A percentile compares a stretch with the other conserved stretches of the same genome.
These are phyloP conservation scores for Leccinum griseonigrum DNA, from an alignment of 1,284 basidiomycete species.

Conservation along the genomic window DNA sequence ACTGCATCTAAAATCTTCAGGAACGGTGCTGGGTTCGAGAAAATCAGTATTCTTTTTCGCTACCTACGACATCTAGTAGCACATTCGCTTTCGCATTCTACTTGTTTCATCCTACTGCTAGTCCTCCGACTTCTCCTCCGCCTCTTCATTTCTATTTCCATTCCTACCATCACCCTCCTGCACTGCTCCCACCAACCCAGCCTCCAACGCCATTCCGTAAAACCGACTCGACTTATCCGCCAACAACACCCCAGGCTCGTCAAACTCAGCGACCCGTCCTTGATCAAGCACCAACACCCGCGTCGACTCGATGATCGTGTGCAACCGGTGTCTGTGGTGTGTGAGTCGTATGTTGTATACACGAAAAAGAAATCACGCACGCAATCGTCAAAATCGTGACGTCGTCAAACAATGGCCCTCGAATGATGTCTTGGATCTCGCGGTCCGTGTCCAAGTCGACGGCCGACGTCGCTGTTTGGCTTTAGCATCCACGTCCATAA, in stretches of 20 bases:
- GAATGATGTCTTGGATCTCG: slow-evolving; percentile 80
- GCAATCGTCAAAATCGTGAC: slow-evolving; percentile 86
- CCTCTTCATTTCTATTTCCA: neutral
- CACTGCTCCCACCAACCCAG: slow-evolving; percentile 18
- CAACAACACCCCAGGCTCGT: slow-evolving; percentile 24
- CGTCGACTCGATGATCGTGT: slow-evolving; percentile 88
- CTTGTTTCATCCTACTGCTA: no score
- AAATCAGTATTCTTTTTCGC: no score
- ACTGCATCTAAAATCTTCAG: no score
- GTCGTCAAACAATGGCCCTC: slow-evolving; percentile 62
- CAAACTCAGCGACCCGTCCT: slow-evolving; percentile 50
- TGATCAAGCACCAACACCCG: slow-evolving; percentile 82
- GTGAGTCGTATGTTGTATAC: neutral
- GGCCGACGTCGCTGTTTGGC: slow-evolving; percentile 62
- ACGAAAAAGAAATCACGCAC: slow-evolving; percentile 35
- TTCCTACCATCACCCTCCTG: neutral
- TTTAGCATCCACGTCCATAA: neutral
- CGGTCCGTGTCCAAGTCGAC: slow-evolving; percentile 91
- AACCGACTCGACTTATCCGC: slow-evolving; percentile 23
- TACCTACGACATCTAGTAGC: no score
- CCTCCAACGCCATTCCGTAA: slow-evolving; percentile 31
- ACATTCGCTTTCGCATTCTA: no score
- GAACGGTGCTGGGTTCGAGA: no score
- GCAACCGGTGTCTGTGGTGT: slow-evolving; percentile 72
- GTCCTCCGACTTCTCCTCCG: no score